phyloP scores from a whole-genome alignment of 192 early-diverging fungal genomes.

The Entrophospora sp. region DNA sequence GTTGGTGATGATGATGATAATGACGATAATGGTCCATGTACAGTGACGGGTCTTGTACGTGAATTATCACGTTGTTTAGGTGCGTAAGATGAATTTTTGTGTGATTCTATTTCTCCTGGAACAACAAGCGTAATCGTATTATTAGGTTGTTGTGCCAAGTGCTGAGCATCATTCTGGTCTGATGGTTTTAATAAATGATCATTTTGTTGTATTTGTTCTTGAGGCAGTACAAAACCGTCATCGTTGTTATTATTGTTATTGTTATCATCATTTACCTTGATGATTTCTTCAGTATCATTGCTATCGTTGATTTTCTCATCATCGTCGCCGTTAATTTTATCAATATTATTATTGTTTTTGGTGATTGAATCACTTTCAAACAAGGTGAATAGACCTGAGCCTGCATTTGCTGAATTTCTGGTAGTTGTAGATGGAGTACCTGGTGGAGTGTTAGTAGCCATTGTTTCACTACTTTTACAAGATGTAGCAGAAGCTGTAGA shows the following conservation, averaged over 20 bases:
- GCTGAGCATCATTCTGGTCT: no score
- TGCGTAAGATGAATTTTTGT: slow-evolving; percentile 3
- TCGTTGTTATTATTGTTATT: background rate
- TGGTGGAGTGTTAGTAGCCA: slow-evolving; percentile 1
- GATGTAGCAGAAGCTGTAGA: background rate
- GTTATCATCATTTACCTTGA: no score
- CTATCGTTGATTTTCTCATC: no score
- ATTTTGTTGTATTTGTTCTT: no score
- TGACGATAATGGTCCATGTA: slow-evolving; percentile 1
- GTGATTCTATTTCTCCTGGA: background rate
- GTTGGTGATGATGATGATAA: background rate
- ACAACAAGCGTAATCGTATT: background rate
- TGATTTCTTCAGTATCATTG: no score
- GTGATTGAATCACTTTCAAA: slow-evolving; percentile 5
- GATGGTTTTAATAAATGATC: no score
- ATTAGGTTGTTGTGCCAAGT: no score
- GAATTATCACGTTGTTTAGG: slow-evolving; percentile 15
- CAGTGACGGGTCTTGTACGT: slow-evolving; percentile 15
- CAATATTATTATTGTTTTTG: background rate
- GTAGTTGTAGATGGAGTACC: background rate
- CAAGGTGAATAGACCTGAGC: slow-evolving; percentile 7
- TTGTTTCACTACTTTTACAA: background rate
- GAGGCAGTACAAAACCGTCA: no score
- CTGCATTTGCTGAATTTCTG: background rate
- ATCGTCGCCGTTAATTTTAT: no score